Base-by-base conservation (phyloP, 2,329 filamentous ascomycete species). In the Xylaria sp. region DNA sequence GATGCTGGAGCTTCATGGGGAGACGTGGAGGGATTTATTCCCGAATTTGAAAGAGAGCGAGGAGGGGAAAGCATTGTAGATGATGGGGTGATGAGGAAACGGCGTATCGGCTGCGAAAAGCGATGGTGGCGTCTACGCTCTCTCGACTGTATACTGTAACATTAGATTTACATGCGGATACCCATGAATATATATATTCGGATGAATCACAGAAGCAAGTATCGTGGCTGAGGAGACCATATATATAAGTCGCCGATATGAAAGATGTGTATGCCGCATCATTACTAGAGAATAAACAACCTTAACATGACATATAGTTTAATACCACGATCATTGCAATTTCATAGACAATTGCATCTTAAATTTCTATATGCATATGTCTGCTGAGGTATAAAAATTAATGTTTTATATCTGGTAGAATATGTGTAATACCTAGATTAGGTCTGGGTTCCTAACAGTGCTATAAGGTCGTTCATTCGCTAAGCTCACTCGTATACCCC, bases 1-100 rank as follows among this genome's bases (percentile, higher is more conserved):
- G 53, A 76, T 75, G 73, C 57, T 46, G 6, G 64, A 62, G 28
- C 20, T 55, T 6, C 69, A 73, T 25, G 72, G 74, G 6, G 70
- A 71, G n/a, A n/a, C 20, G 34, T 74, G 74, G 73, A 67, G 59
- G 28, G 60, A 66, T 28, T 20, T 67, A 2, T 70, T 70, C 60
- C 69, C 69, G 15, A 56, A 63, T 1, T 13, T 66, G n/a, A 43
- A 60, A 4, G 57, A 59, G 30, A 15, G 23, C 30, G 25, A 63
- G 28, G 10, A 7, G 50, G 8, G 25, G 23, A 23, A 28, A 1
- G 1, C 3, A 10, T n/a, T 20, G 30, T 13, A 36, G 50, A 20
- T 4, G n/a, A n/a, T 7, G 30, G 6, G 23, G 45, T 8, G 43
- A 34, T 5, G 43, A 28, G 45, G 7, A 23, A n/a, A 36, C 2